Percentiles rank a stretch among this genome's conserved stretches.
These are phyloP conservation scores for Fonsecaea monophora DNA, from an alignment of 2,329 filamentous ascomycete species.

Conservation along the genomic window DNA sequence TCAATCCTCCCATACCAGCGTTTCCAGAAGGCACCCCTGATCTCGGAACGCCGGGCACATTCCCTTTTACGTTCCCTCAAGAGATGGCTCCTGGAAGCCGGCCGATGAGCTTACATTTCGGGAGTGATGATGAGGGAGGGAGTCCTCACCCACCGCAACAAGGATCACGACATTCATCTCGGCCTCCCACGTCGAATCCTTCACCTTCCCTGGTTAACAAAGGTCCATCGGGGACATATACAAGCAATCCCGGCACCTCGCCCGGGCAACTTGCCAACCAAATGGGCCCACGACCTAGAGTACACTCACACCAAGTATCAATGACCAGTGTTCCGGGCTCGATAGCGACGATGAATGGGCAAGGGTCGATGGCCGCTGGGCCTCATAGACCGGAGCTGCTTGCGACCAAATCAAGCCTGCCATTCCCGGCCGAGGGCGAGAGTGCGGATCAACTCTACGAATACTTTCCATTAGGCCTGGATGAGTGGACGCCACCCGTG, in stretches of 20 bases:
- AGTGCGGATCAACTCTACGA: slow-evolving; percentile 83
- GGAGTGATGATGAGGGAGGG: slow-evolving; percentile 41
- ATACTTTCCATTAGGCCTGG: slow-evolving; percentile 88
- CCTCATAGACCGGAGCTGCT: slow-evolving; percentile 30
- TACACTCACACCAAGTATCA: slow-evolving; percentile 35
- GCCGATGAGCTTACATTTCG: slow-evolving; percentile 41
- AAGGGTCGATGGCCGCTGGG: slow-evolving; percentile 7
- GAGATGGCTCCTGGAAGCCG: slow-evolving; percentile 31
- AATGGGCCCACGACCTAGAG: slow-evolving; percentile 22
- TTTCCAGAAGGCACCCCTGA: slow-evolving; percentile 38
- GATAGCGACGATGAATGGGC: slow-evolving; percentile 16
- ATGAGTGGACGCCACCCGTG: slow-evolving; percentile 90
- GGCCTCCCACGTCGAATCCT: slow-evolving; percentile 41
- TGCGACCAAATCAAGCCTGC: slow-evolving; percentile 26
- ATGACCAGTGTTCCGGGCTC: slow-evolving; percentile 31
- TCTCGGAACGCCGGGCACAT: slow-evolving; percentile 29
- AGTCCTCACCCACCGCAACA: slow-evolving; percentile 35
- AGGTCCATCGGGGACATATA: slow-evolving; percentile 28
- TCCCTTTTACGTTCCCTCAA: slow-evolving; percentile 39
- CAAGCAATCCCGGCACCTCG: slow-evolving; percentile 22
- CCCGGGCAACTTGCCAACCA: slow-evolving; percentile 27
- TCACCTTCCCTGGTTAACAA: slow-evolving; percentile 38
- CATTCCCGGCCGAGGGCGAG: slow-evolving; percentile 30
- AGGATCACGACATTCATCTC: slow-evolving; percentile 35
- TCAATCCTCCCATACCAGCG: slow-evolving; percentile 37